A percentile compares a stretch with the other conserved stretches of the same genome.
These are phyloP conservation scores for Lophium mytilinum DNA, from an alignment of 495 filamentous ascomycete species.

Conservation along the genomic window DNA sequence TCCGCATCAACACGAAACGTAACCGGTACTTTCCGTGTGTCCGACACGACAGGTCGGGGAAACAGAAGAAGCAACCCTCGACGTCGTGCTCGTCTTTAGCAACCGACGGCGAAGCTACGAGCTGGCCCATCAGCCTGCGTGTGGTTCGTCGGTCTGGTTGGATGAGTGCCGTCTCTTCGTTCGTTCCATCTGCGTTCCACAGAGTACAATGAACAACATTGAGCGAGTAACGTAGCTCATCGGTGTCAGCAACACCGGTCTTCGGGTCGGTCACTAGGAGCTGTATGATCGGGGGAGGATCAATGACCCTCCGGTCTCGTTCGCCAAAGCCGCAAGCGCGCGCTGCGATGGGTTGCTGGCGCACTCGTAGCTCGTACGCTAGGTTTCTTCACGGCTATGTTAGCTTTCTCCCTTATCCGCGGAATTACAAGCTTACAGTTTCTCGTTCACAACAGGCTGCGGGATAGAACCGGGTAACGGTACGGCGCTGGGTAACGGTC, in stretches of 20 bases:
- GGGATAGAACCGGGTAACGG: conserved; percentile 23
- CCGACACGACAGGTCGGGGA: conserved; percentile 86
- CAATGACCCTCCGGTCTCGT: conserved; percentile 84
- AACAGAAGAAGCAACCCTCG: conserved; percentile 85
- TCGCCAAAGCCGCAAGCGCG: conserved; percentile 93
- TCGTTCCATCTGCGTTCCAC: conserved; percentile 53
- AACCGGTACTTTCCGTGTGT: conserved; percentile 77
- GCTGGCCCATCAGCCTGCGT: conserved; percentile 68
- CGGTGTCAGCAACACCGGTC: conserved; percentile 42
- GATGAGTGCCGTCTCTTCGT: conserved; percentile 48
- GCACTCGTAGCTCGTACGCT: conserved; percentile 52
- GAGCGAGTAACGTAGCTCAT: conserved; percentile 63
- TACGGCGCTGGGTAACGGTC: conserved; percentile 9
- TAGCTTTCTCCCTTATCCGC: conserved; percentile 2
- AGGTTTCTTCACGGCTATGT: conserved; percentile 22
- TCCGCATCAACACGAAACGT: conserved; percentile 78
- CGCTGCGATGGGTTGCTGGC: conserved; percentile 85
- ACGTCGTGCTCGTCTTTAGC: conserved; percentile 55
- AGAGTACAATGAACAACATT: conserved; percentile 78
- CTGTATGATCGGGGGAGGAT: conserved; percentile 91
- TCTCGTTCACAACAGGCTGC: conserved; percentile 24
- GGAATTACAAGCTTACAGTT: conserved; percentile 16
- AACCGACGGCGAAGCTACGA: conserved; percentile 68
- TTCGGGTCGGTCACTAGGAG: conserved; percentile 63
- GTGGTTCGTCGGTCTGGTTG: conserved; percentile 38